These are phyloP conservation scores for Corymbia citriodora DNA, from an alignment of 441 rosid genomes.

Conservation along the genomic window DNA sequence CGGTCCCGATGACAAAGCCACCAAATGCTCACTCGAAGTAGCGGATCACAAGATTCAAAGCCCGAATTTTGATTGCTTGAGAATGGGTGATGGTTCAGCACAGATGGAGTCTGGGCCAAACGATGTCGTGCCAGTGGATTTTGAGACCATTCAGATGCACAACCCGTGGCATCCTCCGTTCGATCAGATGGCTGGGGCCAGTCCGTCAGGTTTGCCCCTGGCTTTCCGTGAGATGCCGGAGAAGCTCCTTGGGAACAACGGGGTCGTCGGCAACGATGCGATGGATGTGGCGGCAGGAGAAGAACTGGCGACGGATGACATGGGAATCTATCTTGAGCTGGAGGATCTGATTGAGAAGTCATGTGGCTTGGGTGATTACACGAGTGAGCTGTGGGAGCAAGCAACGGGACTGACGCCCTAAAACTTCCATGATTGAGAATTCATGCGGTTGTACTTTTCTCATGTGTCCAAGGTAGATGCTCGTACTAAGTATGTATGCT, in stretches of 20 bases:
- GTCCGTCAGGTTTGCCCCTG: not conserved
- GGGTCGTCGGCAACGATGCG: not conserved
- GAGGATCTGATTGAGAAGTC: constrained; percentile 43
- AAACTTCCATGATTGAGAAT: too few relatives aligned
- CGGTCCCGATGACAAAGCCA: not conserved
- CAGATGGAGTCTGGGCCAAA: not conserved
- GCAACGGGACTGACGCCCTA: not conserved
- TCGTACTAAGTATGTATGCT: not conserved
- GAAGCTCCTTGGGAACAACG: constrained; percentile 22
- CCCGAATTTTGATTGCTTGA: constrained; percentile 1
- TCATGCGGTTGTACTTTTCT: too few relatives aligned
- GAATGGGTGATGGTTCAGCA: not conserved
- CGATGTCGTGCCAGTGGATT: not conserved
- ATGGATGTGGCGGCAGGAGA: not conserved
- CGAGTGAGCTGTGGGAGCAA: constrained; percentile 20
- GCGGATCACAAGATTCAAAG: not conserved
- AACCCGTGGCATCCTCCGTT: not conserved
- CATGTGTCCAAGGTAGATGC: not conserved
- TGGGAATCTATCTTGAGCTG: constrained; percentile 38
- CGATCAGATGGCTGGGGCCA: not conserved
- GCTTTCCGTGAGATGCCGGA: constrained; percentile 21
- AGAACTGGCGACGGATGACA: constrained; percentile 26
- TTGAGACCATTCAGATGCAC: not conserved
- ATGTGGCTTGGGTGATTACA: constrained; percentile 21
- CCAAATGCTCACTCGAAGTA: not conserved